Conservation (phyloP, 2,329 filamentous ascomycete genomes). For the Coniella vitis region DNA sequence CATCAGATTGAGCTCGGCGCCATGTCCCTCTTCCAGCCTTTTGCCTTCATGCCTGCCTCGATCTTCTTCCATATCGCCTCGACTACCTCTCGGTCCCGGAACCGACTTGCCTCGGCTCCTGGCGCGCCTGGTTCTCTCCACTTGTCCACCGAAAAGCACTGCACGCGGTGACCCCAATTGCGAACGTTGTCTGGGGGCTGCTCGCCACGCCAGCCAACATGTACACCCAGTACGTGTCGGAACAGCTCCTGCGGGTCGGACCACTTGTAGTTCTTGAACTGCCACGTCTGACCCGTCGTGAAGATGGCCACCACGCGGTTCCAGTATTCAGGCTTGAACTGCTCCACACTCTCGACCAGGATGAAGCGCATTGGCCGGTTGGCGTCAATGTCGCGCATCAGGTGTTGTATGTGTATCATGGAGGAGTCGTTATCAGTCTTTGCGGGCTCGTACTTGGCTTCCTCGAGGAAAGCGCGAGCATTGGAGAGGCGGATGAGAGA, state of each 20-base stretch:
- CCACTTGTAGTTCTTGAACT: slow-evolving; percentile 99
- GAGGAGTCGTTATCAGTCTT: slow-evolving; percentile 65
- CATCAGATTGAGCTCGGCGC: slow-evolving; percentile 48
- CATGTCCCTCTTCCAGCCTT: slow-evolving; percentile 73
- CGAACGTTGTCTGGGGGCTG: slow-evolving; percentile 69
- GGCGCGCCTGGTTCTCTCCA: slow-evolving; percentile 52
- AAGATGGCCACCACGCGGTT: slow-evolving; percentile 91
- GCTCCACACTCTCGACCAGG: slow-evolving; percentile 83
- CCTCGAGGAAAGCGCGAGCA: slow-evolving; percentile 87
- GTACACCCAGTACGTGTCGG: slow-evolving; percentile 77
- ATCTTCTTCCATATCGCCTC: slow-evolving; percentile 88
- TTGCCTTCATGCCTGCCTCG: slow-evolving; percentile 78
- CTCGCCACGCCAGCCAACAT: slow-evolving; percentile 87
- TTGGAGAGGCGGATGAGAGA: slow-evolving; percentile 93
- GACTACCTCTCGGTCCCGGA: slow-evolving; percentile 87
- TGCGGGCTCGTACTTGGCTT: slow-evolving; percentile 72
- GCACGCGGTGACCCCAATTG: slow-evolving; percentile 79
- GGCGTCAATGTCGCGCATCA: slow-evolving; percentile 64
- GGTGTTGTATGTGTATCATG: slow-evolving; percentile 79
- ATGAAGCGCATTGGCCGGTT: slow-evolving; percentile 81
- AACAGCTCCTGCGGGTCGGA: slow-evolving; percentile 83
- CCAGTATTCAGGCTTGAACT: slow-evolving; percentile 99
- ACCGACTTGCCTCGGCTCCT: slow-evolving; percentile 50
- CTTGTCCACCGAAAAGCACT: slow-evolving; percentile 67
- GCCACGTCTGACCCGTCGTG: slow-evolving; percentile 95